Base-by-base conservation (phyloP, 208 protist genomes). In the Leishmania braziliensis region DNA sequence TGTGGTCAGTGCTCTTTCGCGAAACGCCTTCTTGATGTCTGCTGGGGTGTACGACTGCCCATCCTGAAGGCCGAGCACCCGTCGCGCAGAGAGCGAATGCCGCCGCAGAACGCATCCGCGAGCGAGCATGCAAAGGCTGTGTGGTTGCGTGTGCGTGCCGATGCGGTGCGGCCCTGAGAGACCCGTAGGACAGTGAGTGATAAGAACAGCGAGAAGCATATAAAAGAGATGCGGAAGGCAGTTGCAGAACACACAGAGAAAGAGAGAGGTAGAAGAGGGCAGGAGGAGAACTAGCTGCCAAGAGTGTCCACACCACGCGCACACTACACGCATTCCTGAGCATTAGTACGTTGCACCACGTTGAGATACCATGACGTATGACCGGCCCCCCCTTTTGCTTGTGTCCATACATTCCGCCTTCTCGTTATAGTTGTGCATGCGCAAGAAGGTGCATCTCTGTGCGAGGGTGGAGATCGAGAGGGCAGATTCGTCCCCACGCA, bases 11-110 rank as follows among this genome's bases (percentile, higher is more conserved):
- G 89, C 90, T 81, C 87, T 90, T 53, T 86, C 79, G 36, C 80
- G 84, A 75, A 91, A 93, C 50, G 90, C 92, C 65, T 83, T 83
- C 23, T 88, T 86, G 76, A 95, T 93, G 26, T 95, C 89, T 2
- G 53, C 66, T 0, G 75, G 70, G 0, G 85, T 91, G 70, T 66
- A 80, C 10, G 77, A 48, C 50, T 82, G 66, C 4, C 65, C 78
- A 14, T 79, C 78, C 26, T 51, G n/a, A 4, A 86, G 39, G 14
- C 83, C 83, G 26, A 86, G 83, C 33, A 83, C 60, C 26, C 0
- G n/a, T 23, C 71, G 71, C n/a, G 71, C 48, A 36, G 46, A 54
- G 29, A 46, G 29, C 29, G 51, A 33, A 14, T 62, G 23, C 20
- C n/a, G 51, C 51, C 71, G 51, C 46, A 76, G 51, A 60, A 62